phyloP scores from a whole-genome alignment of 2,329 filamentous ascomycete genomes.

The Arthrobotrys entomopaga region DNA sequence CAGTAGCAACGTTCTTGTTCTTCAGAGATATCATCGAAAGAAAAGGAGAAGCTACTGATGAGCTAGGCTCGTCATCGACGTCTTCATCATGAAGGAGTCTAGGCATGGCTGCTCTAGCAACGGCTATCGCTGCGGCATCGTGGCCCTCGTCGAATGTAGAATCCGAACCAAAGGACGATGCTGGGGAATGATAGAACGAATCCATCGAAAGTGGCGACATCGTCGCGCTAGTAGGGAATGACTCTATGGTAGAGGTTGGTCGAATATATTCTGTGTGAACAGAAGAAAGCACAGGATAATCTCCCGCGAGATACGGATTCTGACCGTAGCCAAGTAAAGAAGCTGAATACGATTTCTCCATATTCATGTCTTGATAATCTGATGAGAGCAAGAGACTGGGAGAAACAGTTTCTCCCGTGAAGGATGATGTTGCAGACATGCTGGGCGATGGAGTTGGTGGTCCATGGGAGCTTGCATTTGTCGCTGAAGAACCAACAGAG shows the following conservation, averaged over 20 bases:
- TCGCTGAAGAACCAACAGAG: slow-evolving; percentile 49
- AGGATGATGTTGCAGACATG: slow-evolving; percentile 43
- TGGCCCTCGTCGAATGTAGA: slow-evolving; percentile 50
- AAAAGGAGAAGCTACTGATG: slow-evolving; percentile 41
- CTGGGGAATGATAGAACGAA: slow-evolving; percentile 49
- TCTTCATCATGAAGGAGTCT: slow-evolving; percentile 51
- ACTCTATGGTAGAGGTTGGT: slow-evolving; percentile 34
- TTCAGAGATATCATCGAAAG: slow-evolving; percentile 48
- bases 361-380: slow-evolving; percentile 45
- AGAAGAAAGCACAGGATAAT: slow-evolving; percentile 44
- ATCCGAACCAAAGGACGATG: slow-evolving; percentile 47
- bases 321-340: slow-evolving; percentile 39
- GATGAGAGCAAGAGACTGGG: slow-evolving; percentile 48
- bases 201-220: slow-evolving; percentile 49
- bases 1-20: slow-evolving; percentile 27
- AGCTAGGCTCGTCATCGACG: slow-evolving; percentile 29
- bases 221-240: slow-evolving; percentile 37
- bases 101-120: slow-evolving; percentile 51
- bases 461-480: slow-evolving; percentile 49
- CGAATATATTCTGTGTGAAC: slow-evolving; percentile 48
- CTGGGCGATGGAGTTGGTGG: slow-evolving; percentile 47
- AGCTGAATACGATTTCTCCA: slow-evolving; percentile 44
- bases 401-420: slow-evolving; percentile 50
- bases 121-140: slow-evolving; percentile 50
- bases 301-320: slow-evolving; percentile 38